These are phyloP conservation scores for Alliaria petiolata DNA, from an alignment of 345 rosid genomes.

Conservation along the genomic window DNA sequence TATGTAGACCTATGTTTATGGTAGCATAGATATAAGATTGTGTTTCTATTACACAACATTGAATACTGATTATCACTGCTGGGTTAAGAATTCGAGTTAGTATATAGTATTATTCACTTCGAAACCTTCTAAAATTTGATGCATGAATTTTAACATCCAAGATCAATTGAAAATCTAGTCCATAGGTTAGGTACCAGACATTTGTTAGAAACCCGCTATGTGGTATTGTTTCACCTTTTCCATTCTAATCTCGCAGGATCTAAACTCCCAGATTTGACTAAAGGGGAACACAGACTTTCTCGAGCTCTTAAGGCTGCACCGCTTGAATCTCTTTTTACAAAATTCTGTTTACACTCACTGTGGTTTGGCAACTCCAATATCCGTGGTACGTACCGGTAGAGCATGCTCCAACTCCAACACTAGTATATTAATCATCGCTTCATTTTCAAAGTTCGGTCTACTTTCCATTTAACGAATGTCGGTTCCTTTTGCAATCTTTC, in stretches of 20 bases:
- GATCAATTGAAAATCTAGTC: background rate
- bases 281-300: conserved; percentile 65
- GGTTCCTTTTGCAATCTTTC: too few relatives aligned
- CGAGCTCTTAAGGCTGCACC: conserved; percentile 89
- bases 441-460: too few relatives aligned
- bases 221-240: conserved; percentile 16
- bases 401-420: too few relatives aligned
- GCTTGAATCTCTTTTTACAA: conserved; percentile 71
- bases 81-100: too few relatives aligned
- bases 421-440: too few relatives aligned
- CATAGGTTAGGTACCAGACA: background rate
- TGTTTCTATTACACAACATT: background rate
- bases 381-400: conserved; percentile 57
- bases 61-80: conserved; percentile 2
- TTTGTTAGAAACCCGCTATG: background rate
- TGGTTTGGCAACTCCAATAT: conserved; percentile 96
- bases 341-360: conserved; percentile 76
- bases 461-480: too few relatives aligned
- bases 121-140: background rate
- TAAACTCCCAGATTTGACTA: conserved; percentile 43
- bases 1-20: background rate
- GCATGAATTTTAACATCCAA: background rate
- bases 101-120: too few relatives aligned
- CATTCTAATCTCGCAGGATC: conserved; percentile 44
- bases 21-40: background rate